Base-by-base conservation (phyloP, 345 rosid species). In the Eucalyptus brandiana region DNA sequence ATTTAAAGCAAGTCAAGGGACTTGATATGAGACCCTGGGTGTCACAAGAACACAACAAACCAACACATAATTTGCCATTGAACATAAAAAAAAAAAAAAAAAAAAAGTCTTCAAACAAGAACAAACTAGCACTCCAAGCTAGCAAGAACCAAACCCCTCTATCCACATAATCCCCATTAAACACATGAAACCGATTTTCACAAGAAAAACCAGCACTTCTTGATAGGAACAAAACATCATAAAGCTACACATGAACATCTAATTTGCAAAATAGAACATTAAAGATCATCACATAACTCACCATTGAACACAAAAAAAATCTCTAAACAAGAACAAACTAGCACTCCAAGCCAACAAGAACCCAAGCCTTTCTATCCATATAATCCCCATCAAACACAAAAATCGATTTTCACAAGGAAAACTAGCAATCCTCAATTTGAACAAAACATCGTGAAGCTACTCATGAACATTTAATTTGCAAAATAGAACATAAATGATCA, bases 291-390 rank as follows among this genome's bases (percentile, higher is more conserved):
- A 45, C 80, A 51, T 51, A 51, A 23, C 53, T 93, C 89, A 44
- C 80, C 93, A n/a, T 58, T 12, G 54, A 51, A 17, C 54, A 51
- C 21, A 6, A 17, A 51, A 50, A 50, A 50, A 58, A 58, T 28
- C 28, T 26, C n/a, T 13, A 58, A 28, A 58, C 96, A 54, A 54
- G 60, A 8, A 18, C 8, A 51, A 51, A 51, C 21, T 7, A 51
- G 8, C 21, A 51, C 54, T 97, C 99, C 99, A 97, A 34, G 99
- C 96, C 88, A 97, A 90, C 89, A 98, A 93, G 87, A 98, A 90
- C 99, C 99, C 99, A 97, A 92, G 99, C 99, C 50, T 99, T 99
- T 49, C 99, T 94, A 69, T 98, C 99, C 12, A 98, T 99, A 87
- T 98, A 98, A 89, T 98, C 99, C 16, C 99, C 99, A 76, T 98